A percentile compares a stretch with the other conserved stretches of the same genome.
Conservation (phyloP, 2,329 filamentous ascomycete genomes). For the Cadophora sp. region DNA sequence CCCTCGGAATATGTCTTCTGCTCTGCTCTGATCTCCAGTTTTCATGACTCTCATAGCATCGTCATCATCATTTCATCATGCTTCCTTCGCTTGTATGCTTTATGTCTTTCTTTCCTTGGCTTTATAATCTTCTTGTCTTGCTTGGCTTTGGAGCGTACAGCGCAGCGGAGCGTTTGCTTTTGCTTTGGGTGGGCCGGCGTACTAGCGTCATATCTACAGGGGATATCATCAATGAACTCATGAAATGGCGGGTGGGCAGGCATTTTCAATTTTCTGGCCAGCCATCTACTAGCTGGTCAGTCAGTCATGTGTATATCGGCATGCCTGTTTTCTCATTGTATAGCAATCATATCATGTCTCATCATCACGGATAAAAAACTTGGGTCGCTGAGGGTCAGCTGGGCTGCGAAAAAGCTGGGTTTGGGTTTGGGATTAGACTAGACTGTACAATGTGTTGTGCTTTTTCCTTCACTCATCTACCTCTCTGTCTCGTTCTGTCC, state of each 20-base stretch:
- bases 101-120: background rate
- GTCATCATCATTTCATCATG: conserved; percentile 16
- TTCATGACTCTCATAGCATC: conserved; percentile 4
- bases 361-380: background rate
- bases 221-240: background rate
- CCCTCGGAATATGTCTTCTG: conserved; percentile 1
- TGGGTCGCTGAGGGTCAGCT: conserved; percentile 2
- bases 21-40: background rate
- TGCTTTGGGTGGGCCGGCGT: conserved; percentile 1
- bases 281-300: background rate
- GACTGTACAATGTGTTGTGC: conserved; percentile 11
- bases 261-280: background rate
- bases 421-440: background rate
- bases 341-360: background rate
- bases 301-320: conserved; percentile 1
- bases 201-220: conserved; percentile 7
- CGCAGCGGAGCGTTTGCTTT: no score
- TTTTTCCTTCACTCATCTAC: background rate
- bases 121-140: background rate
- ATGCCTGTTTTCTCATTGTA: conserved; percentile 12
- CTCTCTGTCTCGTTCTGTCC: background rate
- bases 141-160: background rate
- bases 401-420: conserved; percentile 3
- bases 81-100: background rate
- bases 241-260: background rate